Percentiles rank a stretch among this genome's conserved stretches.
Conservation (phyloP, 2,329 filamentous ascomycete genomes). For the Trichophaea hybrida region DNA sequence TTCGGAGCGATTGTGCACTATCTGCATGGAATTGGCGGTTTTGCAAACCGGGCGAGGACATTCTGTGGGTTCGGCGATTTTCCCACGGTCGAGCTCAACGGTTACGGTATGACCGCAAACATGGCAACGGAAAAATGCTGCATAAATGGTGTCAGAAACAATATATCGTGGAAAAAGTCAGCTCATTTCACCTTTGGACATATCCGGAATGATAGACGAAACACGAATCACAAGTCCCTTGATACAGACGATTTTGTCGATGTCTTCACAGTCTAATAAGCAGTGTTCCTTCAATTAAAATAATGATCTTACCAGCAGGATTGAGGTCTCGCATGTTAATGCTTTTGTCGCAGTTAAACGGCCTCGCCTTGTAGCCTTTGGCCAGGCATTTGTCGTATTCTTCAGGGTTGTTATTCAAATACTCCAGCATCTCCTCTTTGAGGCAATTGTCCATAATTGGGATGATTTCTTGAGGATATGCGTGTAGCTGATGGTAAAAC, state of each 20-base stretch:
- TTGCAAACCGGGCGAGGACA: conserved; percentile 73
- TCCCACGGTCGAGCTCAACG: conserved; percentile 85
- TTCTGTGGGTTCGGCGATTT: conserved; percentile 83
- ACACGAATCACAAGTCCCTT: conserved; percentile 93
- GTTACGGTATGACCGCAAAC: conserved; percentile 83
- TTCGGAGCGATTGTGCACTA: conserved; percentile 85
- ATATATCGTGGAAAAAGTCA: conserved; percentile 31
- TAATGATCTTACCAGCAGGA: conserved; percentile 48
- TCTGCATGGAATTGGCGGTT: conserved; percentile 91
- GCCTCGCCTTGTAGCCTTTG: conserved; percentile 69
- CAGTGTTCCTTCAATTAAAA: not conserved
- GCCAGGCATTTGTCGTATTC: conserved; percentile 57
- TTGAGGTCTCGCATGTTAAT: conserved; percentile 91
- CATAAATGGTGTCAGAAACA: conserved; percentile 24
- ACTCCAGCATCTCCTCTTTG: conserved; percentile 82
- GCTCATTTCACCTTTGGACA: conserved; percentile 52
- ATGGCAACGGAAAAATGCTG: conserved; percentile 86
- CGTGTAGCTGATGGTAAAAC: conserved; percentile 86
- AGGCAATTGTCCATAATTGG: conserved; percentile 91
- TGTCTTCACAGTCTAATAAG: conserved; percentile 42
- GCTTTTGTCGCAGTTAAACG: conserved; percentile 72
- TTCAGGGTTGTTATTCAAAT: conserved; percentile 39
- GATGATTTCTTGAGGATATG: conserved; percentile 91
- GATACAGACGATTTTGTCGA: conserved; percentile 89
- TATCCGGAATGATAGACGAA: conserved; percentile 92